A percentile compares a stretch with the other conserved stretches of the same genome.
Evolutionary conservation across 2,329 filamentous ascomycete genomes (phyloP).

Genomic region (Colletotrichum sp.): DNA sequence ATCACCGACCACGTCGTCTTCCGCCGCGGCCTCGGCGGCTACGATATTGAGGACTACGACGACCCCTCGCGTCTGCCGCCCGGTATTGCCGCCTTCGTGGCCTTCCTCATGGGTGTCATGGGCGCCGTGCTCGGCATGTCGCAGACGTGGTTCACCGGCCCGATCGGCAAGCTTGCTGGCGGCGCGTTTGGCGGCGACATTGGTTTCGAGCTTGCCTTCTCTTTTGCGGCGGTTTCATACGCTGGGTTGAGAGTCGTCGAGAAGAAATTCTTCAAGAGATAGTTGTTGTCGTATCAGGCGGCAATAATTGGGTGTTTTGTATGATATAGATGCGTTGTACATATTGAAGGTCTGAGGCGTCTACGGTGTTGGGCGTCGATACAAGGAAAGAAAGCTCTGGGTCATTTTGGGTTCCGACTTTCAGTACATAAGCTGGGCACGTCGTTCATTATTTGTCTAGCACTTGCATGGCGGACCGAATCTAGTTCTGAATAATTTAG

Average conservation of each 20-base stretch:
- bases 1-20: slow-evolving; percentile 73
- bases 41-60: slow-evolving; percentile 64
- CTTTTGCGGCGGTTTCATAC: slow-evolving; percentile 61
- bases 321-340: background rate
- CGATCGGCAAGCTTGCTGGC: slow-evolving; percentile 66
- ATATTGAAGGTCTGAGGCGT: background rate
- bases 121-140: slow-evolving; percentile 75
- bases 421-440: background rate
- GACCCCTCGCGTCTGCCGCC: slow-evolving; percentile 62
- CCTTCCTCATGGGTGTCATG: slow-evolving; percentile 68
- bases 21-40: slow-evolving; percentile 65
- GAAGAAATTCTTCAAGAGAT: slow-evolving; percentile 43
- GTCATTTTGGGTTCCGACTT: background rate
- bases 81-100: slow-evolving; percentile 65
- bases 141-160: slow-evolving; percentile 72
- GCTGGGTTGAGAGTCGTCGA: slow-evolving; percentile 50
- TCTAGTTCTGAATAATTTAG: background rate
- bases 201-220: slow-evolving; percentile 69
- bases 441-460: background rate
- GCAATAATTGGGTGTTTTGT: background rate
- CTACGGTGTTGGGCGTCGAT: background rate
- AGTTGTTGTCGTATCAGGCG: slow-evolving; percentile 11
- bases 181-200: slow-evolving; percentile 50
- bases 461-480: background rate
- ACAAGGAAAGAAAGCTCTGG: background rate